A percentile compares a stretch with the other conserved stretches of the same genome.
These are phyloP conservation scores for Prunus mongolica DNA, from an alignment of 306 rosid genomes.

Conservation along the genomic window DNA sequence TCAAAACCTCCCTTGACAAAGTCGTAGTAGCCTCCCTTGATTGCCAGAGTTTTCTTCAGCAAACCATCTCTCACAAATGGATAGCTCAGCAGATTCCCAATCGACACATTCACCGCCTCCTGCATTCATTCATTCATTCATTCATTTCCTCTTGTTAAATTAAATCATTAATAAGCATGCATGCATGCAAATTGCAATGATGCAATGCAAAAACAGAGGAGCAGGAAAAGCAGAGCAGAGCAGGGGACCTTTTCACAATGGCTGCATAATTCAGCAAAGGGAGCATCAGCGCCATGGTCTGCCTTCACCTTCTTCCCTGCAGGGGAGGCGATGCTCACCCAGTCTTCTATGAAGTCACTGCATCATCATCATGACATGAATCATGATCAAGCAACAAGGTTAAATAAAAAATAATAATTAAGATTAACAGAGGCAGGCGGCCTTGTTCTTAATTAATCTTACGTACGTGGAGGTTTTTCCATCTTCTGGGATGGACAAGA, in stretches of 20 bases:
- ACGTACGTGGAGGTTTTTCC: slow-evolving; percentile 63
- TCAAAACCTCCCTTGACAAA: slow-evolving; percentile 79
- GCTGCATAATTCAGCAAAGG: slow-evolving; percentile 50
- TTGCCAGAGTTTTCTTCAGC: slow-evolving; percentile 70
- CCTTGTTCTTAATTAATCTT: too few relatives aligned
- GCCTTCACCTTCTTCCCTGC: slow-evolving; percentile 74
- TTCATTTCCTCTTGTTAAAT: background rate
- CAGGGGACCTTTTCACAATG: slow-evolving; percentile 72
- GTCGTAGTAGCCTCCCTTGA: slow-evolving; percentile 90
- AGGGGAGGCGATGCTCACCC: slow-evolving; percentile 73
- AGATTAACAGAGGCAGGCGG: background rate
- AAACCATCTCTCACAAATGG: slow-evolving; percentile 93
- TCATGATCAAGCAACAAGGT: too few relatives aligned
- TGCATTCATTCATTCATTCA: slow-evolving; percentile 29
- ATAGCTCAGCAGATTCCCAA: slow-evolving; percentile 84
- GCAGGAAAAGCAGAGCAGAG: too few relatives aligned
- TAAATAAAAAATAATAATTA: background rate
- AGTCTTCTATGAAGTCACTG: slow-evolving; percentile 89
- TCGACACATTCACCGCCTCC: slow-evolving; percentile 86
- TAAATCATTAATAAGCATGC: background rate
- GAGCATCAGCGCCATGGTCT: slow-evolving; percentile 21
- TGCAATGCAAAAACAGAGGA: too few relatives aligned
- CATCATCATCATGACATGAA: background rate
- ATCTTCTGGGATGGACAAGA: slow-evolving; percentile 57
- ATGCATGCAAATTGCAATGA: too few relatives aligned